Conservation (phyloP, 2,329 filamentous ascomycete species). For the Macrophomina pseudophaseolina region DNA sequence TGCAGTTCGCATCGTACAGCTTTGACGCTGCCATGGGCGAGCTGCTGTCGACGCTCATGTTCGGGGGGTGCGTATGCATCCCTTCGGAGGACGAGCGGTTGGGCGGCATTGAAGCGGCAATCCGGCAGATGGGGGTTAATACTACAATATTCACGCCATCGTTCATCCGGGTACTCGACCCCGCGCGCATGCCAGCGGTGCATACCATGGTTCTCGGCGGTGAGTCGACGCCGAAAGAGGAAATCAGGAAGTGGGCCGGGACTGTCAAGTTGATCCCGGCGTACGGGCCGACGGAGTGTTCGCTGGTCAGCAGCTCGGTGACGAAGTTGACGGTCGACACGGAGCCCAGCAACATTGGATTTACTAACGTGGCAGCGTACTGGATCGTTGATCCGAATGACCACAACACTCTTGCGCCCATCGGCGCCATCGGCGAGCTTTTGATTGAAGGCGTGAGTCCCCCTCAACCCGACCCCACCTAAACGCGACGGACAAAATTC, state of each 20-base stretch:
- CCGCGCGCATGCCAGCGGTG: constrained; percentile 51
- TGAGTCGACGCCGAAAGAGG: constrained; percentile 40
- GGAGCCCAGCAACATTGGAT: constrained; percentile 27
- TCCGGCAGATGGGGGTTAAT: constrained; percentile 50
- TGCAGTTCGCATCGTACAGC: constrained; percentile 36
- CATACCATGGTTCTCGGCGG: constrained; percentile 42
- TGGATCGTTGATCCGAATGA: constrained; percentile 39
- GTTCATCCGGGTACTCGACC: constrained; percentile 40
- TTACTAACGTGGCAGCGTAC: not conserved
- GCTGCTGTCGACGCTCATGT: constrained; percentile 40
- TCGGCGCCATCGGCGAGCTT: constrained; percentile 35
- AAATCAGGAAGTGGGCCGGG: constrained; percentile 42
- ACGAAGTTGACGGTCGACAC: constrained; percentile 12
- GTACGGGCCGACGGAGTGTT: constrained; percentile 49
- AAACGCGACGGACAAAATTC: too few relatives aligned
- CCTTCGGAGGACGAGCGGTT: constrained; percentile 43
- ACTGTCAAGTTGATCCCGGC: constrained; percentile 44
- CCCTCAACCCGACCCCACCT: not conserved
- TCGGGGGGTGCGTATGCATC: constrained; percentile 43
- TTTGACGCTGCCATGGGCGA: constrained; percentile 43
- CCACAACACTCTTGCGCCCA: constrained; percentile 34
- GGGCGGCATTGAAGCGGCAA: constrained; percentile 31
- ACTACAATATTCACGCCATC: constrained; percentile 54
- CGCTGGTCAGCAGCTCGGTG: constrained; percentile 39
- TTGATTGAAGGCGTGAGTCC: constrained; percentile 28